A percentile compares a stretch with the other conserved stretches of the same genome.
Evolutionary conservation across 192 early-diverging fungal species (phyloP).

Genomic region (Entophlyctis luteolus): DNA sequence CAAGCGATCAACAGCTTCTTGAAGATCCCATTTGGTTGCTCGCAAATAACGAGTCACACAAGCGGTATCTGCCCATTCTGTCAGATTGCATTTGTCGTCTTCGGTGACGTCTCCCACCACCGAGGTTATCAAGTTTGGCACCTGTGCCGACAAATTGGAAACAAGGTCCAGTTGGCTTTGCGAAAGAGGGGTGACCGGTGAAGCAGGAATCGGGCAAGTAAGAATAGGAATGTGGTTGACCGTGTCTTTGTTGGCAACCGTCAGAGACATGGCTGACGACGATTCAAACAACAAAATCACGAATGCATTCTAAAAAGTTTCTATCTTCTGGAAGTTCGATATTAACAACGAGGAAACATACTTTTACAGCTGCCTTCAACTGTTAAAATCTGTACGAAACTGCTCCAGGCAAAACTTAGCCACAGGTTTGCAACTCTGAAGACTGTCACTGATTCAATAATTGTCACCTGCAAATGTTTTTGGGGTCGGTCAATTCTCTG

Average conservation of each 20-base stretch:
- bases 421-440: too few relatives aligned
- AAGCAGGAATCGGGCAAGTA: neutral
- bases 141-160: neutral
- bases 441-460: too few relatives aligned
- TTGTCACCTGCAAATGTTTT: too few relatives aligned
- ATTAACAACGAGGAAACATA: too few relatives aligned
- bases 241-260: neutral
- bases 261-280: too few relatives aligned
- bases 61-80: constrained; percentile 30
- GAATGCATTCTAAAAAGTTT: too few relatives aligned
- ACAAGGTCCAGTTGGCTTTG: neutral
- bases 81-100: neutral
- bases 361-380: too few relatives aligned
- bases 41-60: constrained; percentile 67
- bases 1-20: constrained; percentile 56
- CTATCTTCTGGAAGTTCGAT: too few relatives aligned
- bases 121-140: neutral
- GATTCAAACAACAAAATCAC: too few relatives aligned
- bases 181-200: neutral
- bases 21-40: constrained; percentile 66
- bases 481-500: too few relatives aligned
- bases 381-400: too few relatives aligned
- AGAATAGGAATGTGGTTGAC: neutral
- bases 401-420: too few relatives aligned
- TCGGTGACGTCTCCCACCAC: neutral